Percentiles rank a stretch among this genome's conserved stretches.
Evolutionary conservation across 1,139 yeast species (phyloP).

Genomic region (Candida glucosophila): DNA sequence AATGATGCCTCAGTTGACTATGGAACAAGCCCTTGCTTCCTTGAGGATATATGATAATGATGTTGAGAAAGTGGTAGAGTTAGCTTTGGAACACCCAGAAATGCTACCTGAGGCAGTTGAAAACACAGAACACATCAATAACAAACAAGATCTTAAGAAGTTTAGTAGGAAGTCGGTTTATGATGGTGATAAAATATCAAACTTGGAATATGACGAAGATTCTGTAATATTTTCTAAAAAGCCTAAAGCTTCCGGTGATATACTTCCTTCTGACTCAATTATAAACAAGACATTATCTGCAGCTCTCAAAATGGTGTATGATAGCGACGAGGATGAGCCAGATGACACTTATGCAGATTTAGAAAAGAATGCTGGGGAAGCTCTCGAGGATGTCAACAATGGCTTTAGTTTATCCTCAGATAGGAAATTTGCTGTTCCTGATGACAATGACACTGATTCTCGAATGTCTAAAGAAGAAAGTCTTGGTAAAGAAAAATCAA

Average conservation of each 20-base stretch:
- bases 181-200: conserved; percentile 22
- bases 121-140: conserved; percentile 7
- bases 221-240: conserved; percentile 17
- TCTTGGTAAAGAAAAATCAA: conserved; percentile 6
- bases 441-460: conserved; percentile 11
- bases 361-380: conserved; percentile 34
- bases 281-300: conserved; percentile 52
- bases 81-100: conserved; percentile 54
- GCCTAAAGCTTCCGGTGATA: conserved; percentile 2
- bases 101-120: conserved; percentile 17
- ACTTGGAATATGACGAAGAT: conserved; percentile 12
- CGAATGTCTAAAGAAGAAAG: not conserved
- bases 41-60: conserved; percentile 40
- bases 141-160: conserved; percentile 2
- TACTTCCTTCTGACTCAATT: too few relatives aligned
- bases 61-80: conserved; percentile 52
- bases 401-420: conserved; percentile 1
- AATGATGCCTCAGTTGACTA: conserved; percentile 49
- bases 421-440: conserved; percentile 9
- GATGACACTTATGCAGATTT: conserved; percentile 83
- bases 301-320: conserved; percentile 59
- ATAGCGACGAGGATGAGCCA: conserved; percentile 69
- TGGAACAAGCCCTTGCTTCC: conserved; percentile 35
- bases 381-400: conserved; percentile 18
- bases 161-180: conserved; percentile 12